Percentiles rank a stretch among this genome's conserved stretches.
Evolutionary conservation across 176 grass and related monocot genomes (phyloP).

Genomic region (Bolboschoenus planiculmis): DNA sequence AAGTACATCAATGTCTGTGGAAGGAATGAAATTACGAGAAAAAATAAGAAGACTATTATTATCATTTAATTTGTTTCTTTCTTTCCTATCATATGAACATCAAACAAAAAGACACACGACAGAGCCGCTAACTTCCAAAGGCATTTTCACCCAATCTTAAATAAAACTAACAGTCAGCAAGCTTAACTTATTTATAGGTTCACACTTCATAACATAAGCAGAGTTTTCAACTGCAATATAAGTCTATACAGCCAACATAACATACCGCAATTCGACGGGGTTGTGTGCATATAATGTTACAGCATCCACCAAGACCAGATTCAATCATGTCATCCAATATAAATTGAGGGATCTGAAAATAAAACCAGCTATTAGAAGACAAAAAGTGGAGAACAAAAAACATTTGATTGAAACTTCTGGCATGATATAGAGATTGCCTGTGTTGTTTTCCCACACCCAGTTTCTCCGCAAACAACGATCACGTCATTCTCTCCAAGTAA

Average conservation of each 20-base stretch:
- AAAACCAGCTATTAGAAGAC: slow-evolving; percentile 15
- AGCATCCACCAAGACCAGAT: slow-evolving; percentile 69
- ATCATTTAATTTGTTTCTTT: not conserved
- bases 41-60: not conserved
- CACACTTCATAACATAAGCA: not conserved
- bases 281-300: slow-evolving; percentile 91
- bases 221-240: not conserved
- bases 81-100: not conserved
- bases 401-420: not conserved
- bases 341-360: slow-evolving; percentile 81
- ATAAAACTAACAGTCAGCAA: not conserved
- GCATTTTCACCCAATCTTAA: not conserved
- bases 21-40: not conserved
- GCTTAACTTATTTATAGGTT: not conserved
- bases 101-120: not conserved
- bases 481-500: slow-evolving; percentile 76
- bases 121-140: not conserved
- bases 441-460: slow-evolving; percentile 97
- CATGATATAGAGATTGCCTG: slow-evolving; percentile 43
- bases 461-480: slow-evolving; percentile 93
- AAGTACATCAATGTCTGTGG: not conserved
- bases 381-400: slow-evolving; percentile 15
- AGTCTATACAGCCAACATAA: not conserved
- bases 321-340: slow-evolving; percentile 98
- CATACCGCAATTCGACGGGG: slow-evolving; percentile 85